Conservation (phyloP, 768 basidiomycete genomes). For the Stropharia rugosoannulata region DNA sequence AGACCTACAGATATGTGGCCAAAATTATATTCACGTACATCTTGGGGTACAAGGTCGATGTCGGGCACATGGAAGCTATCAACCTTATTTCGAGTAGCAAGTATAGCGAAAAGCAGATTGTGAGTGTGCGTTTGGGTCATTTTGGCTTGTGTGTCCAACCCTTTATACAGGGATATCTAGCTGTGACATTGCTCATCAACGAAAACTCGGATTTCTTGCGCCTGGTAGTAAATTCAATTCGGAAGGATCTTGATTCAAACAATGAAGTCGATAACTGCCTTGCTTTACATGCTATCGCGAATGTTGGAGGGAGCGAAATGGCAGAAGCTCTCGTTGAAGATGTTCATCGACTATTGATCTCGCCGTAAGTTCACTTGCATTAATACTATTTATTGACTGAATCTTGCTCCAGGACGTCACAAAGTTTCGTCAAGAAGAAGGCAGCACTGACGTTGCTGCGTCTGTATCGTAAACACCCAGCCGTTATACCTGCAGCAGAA, state of each 20-base stretch:
- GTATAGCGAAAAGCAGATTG: conserved; percentile 99
- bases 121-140: conserved; percentile 36
- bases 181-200: conserved; percentile 96
- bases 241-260: conserved; percentile 94
- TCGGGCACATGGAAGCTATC: conserved; percentile 99
- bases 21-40: conserved; percentile 99
- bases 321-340: conserved; percentile 93
- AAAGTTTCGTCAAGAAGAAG: conserved; percentile 97
- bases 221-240: conserved; percentile 96
- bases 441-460: conserved; percentile 92
- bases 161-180: conserved; percentile 83
- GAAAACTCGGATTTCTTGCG: conserved; percentile 97
- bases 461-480: conserved; percentile 93
- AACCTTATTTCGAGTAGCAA: conserved; percentile 95
- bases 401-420: conserved; percentile 69
- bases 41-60: conserved; percentile 97
- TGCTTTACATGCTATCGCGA: conserved; percentile 96
- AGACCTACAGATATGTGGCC: conserved; percentile 77
- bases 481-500: conserved; percentile 89
- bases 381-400: background rate
- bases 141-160: conserved; percentile 11
- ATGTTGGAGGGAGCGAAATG: conserved; percentile 98
- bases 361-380: conserved; percentile 59
- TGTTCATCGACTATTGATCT: conserved; percentile 92
- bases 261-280: conserved; percentile 96